A percentile compares a stretch with the other conserved stretches of the same genome.
Evolutionary conservation across 148 eudicot genomes (phyloP).

Genomic region (Rhododendron simsii): DNA sequence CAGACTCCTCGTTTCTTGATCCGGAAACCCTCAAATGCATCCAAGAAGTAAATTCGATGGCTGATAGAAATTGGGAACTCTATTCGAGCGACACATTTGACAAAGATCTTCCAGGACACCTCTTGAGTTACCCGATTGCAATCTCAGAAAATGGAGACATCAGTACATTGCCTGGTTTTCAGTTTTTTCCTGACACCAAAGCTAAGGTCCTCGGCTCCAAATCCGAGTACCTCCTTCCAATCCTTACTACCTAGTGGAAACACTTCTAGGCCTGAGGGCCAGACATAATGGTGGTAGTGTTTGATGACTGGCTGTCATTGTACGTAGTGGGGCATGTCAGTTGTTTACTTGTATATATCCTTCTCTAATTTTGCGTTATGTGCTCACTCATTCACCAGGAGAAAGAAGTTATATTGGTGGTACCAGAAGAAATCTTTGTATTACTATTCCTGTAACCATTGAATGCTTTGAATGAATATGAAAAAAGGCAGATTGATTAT

Average conservation of each 20-base stretch:
- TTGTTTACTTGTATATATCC: background rate
- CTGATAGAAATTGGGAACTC: conserved; percentile 26
- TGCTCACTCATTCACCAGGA: background rate
- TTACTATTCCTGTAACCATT: no score
- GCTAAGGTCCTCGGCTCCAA: conserved; percentile 46
- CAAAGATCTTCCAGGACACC: conserved; percentile 35
- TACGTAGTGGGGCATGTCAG: background rate
- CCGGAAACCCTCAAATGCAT: conserved; percentile 29
- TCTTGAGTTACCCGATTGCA: conserved; percentile 34
- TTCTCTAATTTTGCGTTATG: no score
- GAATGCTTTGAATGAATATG: no score
- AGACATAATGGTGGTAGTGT: background rate
- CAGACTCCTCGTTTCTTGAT: conserved; percentile 11
- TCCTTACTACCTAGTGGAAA: conserved; percentile 38
- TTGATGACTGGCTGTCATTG: background rate
- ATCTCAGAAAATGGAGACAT: conserved; percentile 29
- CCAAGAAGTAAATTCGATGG: conserved; percentile 16
- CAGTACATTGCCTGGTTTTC: conserved; percentile 25
- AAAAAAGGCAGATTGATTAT: background rate
- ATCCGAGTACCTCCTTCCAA: conserved; percentile 39
- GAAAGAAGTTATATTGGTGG: background rate
- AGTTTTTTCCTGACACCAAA: conserved; percentile 54
- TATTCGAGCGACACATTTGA: conserved; percentile 19
- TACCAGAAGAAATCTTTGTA: no score
- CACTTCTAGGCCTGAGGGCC: background rate